Base-by-base conservation (phyloP, 2,329 filamentous ascomycete genomes). In the Verticillium zaregamsianum region DNA sequence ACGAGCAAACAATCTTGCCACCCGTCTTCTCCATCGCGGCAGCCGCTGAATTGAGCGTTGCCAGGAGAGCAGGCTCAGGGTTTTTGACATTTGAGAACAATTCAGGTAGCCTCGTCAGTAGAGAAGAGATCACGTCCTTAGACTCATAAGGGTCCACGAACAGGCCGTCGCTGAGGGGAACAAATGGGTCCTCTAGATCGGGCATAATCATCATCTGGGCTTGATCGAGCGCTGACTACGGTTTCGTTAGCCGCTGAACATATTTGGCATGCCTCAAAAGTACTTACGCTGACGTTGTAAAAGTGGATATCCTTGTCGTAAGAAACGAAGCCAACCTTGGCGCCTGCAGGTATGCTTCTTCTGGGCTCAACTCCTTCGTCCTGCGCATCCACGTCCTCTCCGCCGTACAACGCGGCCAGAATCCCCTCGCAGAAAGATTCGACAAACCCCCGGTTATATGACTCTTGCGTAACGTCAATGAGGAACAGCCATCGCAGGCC, bases 151-250 rank as follows among this genome's bases (percentile, higher is more conserved):
- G 93, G 74, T 99, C 94, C 17, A 98, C 94, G 73, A 98, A 98
- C 11, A 99, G 82, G 17, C 94, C 93, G 62, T 96, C 91, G 65
- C 91, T 92, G 20, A 99, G 81, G 3, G 95, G 93, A 17, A 98
- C 88, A 73, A 99, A 99, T 0, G 95, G 95, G 67, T 99, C 95
- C 70, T 98, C 93, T 57, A 99, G 85, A 72, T 99, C 95, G 3
- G 95, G 91, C 92, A 99, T 97, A 58, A 99, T 93, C 81, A 99
- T 87, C 92, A 99, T 97, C 72, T 99, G 95, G 11, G 95, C 92
- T 76, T 93, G 88, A 61, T 95, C 90, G 52, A 97, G 80, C 49
- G 84, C 84, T 40, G 92, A 77, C 88, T 92, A 9, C 8, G 12
- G 15, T 39, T 58, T 63, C 17, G 61, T 61, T 57, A 23, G 20